phyloP scores from a whole-genome alignment of 2,329 filamentous ascomycete genomes.

The Apiospora marii region DNA sequence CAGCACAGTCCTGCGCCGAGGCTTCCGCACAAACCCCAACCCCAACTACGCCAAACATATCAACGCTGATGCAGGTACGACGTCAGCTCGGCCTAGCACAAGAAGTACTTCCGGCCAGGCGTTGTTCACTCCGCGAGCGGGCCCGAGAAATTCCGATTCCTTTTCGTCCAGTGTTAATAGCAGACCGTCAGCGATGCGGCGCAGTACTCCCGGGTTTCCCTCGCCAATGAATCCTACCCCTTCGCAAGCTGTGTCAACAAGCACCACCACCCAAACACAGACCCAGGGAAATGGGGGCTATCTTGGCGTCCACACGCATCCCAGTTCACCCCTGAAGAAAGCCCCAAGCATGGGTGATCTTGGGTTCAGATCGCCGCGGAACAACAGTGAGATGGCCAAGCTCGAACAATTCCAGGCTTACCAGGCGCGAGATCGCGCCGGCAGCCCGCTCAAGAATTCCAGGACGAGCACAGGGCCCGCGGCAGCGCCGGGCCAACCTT shows the following conservation, averaged over 20 bases:
- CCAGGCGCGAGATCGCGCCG: slow-evolving; percentile 36
- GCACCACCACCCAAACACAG: slow-evolving; percentile 30
- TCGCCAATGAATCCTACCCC: slow-evolving; percentile 35
- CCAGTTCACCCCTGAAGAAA: slow-evolving; percentile 85
- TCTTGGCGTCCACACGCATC: slow-evolving; percentile 81
- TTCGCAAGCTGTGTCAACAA: slow-evolving; percentile 31
- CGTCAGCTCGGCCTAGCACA: slow-evolving; percentile 46
- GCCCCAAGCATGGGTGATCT: slow-evolving; percentile 69
- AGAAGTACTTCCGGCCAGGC: slow-evolving; percentile 46
- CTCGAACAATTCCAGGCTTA: slow-evolving; percentile 55
- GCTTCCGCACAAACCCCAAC: slow-evolving; percentile 84
- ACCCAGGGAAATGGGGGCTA: slow-evolving; percentile 68
- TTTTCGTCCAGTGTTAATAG: slow-evolving; percentile 40
- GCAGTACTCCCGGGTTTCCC: slow-evolving; percentile 76
- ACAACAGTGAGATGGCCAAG: slow-evolving; percentile 68
- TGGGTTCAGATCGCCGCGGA: slow-evolving; percentile 58
- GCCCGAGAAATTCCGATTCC: slow-evolving; percentile 44
- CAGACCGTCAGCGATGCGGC: slow-evolving; percentile 68
- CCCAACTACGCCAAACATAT: slow-evolving; percentile 78
- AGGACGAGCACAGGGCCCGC: slow-evolving; percentile 40
- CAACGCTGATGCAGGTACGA: slow-evolving; percentile 64
- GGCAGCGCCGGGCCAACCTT: slow-evolving; percentile 32
- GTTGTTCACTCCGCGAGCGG: slow-evolving; percentile 51
- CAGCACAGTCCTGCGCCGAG: slow-evolving; percentile 71
- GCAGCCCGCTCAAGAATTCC: slow-evolving; percentile 39